These are phyloP conservation scores for Sugiyamaella mastotermitis DNA, from an alignment of 805 yeast genomes.

Conservation along the genomic window DNA sequence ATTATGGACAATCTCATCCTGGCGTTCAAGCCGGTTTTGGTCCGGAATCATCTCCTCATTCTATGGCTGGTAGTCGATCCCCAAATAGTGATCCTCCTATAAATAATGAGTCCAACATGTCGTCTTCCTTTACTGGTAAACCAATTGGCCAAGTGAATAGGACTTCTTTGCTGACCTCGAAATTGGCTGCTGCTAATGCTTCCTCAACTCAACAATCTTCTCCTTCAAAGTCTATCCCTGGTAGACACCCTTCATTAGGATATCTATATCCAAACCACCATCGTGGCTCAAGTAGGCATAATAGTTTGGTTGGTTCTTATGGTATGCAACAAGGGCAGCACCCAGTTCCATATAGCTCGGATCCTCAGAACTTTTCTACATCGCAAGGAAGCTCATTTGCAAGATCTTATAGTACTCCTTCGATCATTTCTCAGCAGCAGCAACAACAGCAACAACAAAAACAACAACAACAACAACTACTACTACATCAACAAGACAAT, in stretches of 20 bases:
- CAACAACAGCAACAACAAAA: no score
- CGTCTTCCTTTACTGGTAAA: slow-evolving; percentile 4
- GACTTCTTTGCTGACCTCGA: slow-evolving; percentile 30
- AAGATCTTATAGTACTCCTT: no score
- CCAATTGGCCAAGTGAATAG: slow-evolving; percentile 4
- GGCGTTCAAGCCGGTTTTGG: slow-evolving; percentile 8
- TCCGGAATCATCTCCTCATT: slow-evolving; percentile 2
- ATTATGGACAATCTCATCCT: background rate
- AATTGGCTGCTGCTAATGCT: slow-evolving; percentile 23
- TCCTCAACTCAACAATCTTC: background rate
- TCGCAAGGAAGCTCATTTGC: background rate
- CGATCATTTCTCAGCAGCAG: no score
- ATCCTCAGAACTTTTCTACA: slow-evolving; percentile 14
- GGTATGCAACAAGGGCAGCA: slow-evolving; percentile 1
- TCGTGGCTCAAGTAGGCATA: slow-evolving; percentile 10
- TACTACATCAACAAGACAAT: no score
- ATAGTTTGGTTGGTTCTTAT: slow-evolving; percentile 4
- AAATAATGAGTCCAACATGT: background rate
- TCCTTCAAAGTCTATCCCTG: background rate
- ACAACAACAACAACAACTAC: no score
- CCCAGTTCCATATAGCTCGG: slow-evolving; percentile 31
- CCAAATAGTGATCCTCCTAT: slow-evolving; percentile 2
- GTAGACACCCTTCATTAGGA: slow-evolving; percentile 1
- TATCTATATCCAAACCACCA: slow-evolving; percentile 10
- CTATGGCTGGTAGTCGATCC: background rate